A percentile compares a stretch with the other conserved stretches of the same genome.
Conservation (phyloP, 352 stramenopile species). For the Globisporangium iwayamae region DNA sequence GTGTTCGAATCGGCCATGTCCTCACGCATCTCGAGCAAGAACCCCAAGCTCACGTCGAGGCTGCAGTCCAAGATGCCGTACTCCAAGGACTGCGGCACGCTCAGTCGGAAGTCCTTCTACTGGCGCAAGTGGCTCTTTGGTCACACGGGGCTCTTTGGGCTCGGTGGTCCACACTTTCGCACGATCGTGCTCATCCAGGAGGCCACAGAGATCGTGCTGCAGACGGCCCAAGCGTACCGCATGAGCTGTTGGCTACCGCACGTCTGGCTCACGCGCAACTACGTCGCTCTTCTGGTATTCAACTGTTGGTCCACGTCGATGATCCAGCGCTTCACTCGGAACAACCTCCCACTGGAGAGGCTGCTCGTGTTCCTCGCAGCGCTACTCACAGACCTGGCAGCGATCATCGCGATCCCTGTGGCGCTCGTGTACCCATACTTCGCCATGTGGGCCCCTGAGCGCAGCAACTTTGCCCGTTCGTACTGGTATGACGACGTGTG, state of each 20-base stretch:
- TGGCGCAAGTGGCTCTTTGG: conserved; percentile 21
- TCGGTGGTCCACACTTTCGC: conserved; percentile 24
- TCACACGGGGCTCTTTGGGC: conserved; percentile 20
- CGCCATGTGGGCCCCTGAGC: conserved; percentile 9
- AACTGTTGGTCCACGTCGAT: conserved; percentile 24
- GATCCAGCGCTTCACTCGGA: conserved; percentile 8
- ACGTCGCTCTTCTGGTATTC: conserved; percentile 12
- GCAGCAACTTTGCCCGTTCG: conserved; percentile 3
- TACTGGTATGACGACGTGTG: conserved; percentile 22
- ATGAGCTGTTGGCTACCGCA: conserved; percentile 19
- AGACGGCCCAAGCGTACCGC: conserved; percentile 24
- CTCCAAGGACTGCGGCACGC: background rate
- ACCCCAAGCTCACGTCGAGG: background rate
- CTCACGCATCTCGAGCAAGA: conserved; percentile 9
- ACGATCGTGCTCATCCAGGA: conserved; percentile 23
- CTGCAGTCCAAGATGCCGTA: conserved; percentile 2
- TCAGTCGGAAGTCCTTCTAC: conserved; percentile 9
- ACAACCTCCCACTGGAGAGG: conserved; percentile 13
- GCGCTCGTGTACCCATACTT: conserved; percentile 16
- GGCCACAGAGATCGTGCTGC: conserved; percentile 23
- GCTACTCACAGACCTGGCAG: conserved; percentile 19
- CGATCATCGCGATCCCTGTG: conserved; percentile 17
- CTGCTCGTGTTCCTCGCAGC: conserved; percentile 16
- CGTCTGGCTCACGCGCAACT: conserved; percentile 12
- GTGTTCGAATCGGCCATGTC: conserved; percentile 7